Evolutionary conservation across 1,139 yeast genomes (phyloP).

Genomic region (Taphrina sp.): DNA sequence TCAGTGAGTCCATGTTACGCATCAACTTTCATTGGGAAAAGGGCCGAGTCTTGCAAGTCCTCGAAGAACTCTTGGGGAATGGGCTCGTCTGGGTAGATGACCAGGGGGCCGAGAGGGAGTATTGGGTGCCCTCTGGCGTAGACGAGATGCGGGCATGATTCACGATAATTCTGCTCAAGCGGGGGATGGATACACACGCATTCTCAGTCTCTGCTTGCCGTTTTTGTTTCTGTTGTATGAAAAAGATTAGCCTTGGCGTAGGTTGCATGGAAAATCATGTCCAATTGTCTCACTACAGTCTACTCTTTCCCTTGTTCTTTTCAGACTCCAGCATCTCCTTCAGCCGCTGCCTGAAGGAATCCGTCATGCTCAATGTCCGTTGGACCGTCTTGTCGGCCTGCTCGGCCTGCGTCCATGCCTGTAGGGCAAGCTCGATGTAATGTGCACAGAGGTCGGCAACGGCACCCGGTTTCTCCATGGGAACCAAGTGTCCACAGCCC

Average conservation of each 20-base stretch:
- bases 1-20: constrained; percentile 58
- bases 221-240: no score
- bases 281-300: no score
- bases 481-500: constrained; percentile 33
- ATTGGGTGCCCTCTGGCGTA: constrained; percentile 51
- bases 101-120: constrained; percentile 57
- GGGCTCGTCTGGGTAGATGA: constrained; percentile 84
- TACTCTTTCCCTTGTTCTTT: no score
- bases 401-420: not conserved
- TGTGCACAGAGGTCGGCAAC: constrained; percentile 1
- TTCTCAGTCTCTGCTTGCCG: no score
- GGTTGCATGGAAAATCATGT: no score
- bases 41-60: constrained; percentile 59
- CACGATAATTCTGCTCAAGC: no score
- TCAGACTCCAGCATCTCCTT: no score
- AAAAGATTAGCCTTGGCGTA: no score
- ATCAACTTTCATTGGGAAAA: constrained; percentile 75
- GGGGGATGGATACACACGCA: no score
- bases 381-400: not conserved
- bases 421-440: not conserved
- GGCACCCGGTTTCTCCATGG: constrained; percentile 31
- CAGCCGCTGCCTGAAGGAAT: constrained; percentile 1
- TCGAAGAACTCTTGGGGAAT: constrained; percentile 74
- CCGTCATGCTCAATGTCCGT: constrained; percentile 5
- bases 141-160: no score